Conservation (phyloP, 1,284 basidiomycete species). For the Mycena sp. region DNA sequence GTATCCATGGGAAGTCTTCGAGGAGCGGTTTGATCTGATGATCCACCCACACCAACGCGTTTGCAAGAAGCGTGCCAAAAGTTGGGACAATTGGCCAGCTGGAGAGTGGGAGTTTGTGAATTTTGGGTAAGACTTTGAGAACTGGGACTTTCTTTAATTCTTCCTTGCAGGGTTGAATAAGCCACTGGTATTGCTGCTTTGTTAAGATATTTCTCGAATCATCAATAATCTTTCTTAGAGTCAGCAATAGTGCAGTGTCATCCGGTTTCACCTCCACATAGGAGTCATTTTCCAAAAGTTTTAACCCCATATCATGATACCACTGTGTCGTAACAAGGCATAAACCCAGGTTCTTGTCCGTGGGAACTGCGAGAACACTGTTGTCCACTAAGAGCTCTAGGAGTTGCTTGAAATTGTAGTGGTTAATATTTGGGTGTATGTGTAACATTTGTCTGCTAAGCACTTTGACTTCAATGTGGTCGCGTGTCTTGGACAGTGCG, state of each 20-base stretch:
- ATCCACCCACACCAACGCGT: slow-evolving; percentile 30
- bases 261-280: slow-evolving; percentile 24
- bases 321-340: slow-evolving; percentile 13
- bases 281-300: slow-evolving; percentile 18
- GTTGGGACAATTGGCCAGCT: slow-evolving; percentile 23
- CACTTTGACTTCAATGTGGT: slow-evolving; percentile 26
- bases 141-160: slow-evolving; percentile 17
- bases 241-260: slow-evolving; percentile 1
- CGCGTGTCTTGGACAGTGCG: slow-evolving; percentile 11
- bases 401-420: slow-evolving; percentile 11
- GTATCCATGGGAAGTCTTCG: slow-evolving; percentile 28
- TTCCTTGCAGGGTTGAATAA: slow-evolving; percentile 4
- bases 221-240: slow-evolving; percentile 9
- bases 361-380: slow-evolving; percentile 6
- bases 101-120: slow-evolving; percentile 28
- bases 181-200: slow-evolving; percentile 25
- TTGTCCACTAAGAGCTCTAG: slow-evolving; percentile 13
- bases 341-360: slow-evolving; percentile 11
- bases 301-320: slow-evolving; percentile 4
- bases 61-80: slow-evolving; percentile 25
- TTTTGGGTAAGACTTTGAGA: slow-evolving; percentile 30
- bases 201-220: neutral
- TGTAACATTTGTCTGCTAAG: slow-evolving; percentile 13
- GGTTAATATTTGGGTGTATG: slow-evolving; percentile 22
- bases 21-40: slow-evolving; percentile 28